Base-by-base conservation (phyloP, 1,284 basidiomycete species). In the Retiboletus fuscus region DNA sequence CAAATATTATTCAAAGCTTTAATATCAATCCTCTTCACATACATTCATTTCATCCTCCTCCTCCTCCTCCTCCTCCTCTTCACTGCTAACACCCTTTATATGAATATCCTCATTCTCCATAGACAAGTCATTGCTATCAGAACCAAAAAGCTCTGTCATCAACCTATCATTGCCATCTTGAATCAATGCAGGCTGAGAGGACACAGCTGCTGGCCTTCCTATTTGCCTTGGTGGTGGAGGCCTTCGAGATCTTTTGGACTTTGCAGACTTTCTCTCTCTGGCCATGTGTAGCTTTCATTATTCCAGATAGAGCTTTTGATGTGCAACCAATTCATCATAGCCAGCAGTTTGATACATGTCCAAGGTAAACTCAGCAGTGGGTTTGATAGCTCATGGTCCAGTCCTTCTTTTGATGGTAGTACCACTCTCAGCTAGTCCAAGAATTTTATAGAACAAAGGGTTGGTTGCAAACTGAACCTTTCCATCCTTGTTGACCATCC, bases 341-440 rank as follows among this genome's bases (percentile, higher is more conserved):
- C 61, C 61, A 63, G 61, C 44, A 24, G 61, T 11, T 13, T 30
- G 61, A 47, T 63, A 63, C 44, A 63, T 30, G 15, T 63, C 46
- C 61, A 63, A n/a, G 13, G 43, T 24, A 46, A 63, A 30, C 22
- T 63, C 46, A 24, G 22, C 44, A 47, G 61, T 22, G 8, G 61
- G 13, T 15, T 47, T 63, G 11, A 63, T 47, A 24, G 61, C 61
- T 10, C 46, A 12, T 46, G 61, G 61, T 15, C 61, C 61, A 47
- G 61, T 13, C 8, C 61, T 63, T 63, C 41, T 15, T 11, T 41
- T 12, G 16, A 26, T n/a, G 2, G 5, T 24, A 11, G 41, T 44
- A 43, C 24, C 12, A 7, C 41, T 44, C 8, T 61, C 41, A 8
- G 60, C 39, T 7, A 61, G 12, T 34, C 61, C 61, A 24, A 63